Evolutionary conservation across 352 stramenopile genomes (phyloP).

Genomic region (Achlya hypogyna): DNA sequence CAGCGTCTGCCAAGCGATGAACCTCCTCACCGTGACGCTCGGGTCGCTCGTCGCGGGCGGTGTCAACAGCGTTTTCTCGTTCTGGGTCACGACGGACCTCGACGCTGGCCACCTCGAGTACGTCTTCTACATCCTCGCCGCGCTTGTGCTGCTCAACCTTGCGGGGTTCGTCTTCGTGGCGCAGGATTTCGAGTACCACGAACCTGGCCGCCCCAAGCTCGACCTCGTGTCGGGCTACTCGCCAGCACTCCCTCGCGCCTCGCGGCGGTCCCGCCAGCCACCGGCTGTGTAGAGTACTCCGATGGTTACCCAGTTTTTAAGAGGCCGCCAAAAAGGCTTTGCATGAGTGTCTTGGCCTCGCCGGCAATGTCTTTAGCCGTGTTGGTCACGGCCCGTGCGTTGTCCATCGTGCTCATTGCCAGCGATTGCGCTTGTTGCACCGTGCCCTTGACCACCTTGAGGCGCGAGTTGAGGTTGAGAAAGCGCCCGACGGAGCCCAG

Average conservation of each 20-base stretch:
- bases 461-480: constrained; percentile 65
- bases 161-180: constrained; percentile 53
- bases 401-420: constrained; percentile 70
- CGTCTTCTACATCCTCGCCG: constrained; percentile 81
- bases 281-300: no score
- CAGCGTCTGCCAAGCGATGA: constrained; percentile 84
- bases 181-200: constrained; percentile 76
- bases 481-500: constrained; percentile 59
- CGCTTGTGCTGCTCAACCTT: constrained; percentile 56
- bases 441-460: constrained; percentile 82
- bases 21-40: constrained; percentile 84
- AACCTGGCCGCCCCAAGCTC: constrained; percentile 23
- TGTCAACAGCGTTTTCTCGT: constrained; percentile 83
- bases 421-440: constrained; percentile 83
- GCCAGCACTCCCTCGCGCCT: constrained; percentile 10
- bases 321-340: constrained; percentile 14
- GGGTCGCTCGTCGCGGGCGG: constrained; percentile 75
- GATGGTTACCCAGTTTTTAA: constrained; percentile 2
- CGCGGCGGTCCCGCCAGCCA: not conserved
- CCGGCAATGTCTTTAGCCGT: constrained; percentile 78
- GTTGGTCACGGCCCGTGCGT: constrained; percentile 70
- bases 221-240: constrained; percentile 16
- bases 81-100: constrained; percentile 85
- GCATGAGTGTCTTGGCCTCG: constrained; percentile 35
- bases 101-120: constrained; percentile 86